Evolutionary conservation across 805 yeast species (phyloP).

Genomic region (Cyberlindnera xylosilytica): DNA sequence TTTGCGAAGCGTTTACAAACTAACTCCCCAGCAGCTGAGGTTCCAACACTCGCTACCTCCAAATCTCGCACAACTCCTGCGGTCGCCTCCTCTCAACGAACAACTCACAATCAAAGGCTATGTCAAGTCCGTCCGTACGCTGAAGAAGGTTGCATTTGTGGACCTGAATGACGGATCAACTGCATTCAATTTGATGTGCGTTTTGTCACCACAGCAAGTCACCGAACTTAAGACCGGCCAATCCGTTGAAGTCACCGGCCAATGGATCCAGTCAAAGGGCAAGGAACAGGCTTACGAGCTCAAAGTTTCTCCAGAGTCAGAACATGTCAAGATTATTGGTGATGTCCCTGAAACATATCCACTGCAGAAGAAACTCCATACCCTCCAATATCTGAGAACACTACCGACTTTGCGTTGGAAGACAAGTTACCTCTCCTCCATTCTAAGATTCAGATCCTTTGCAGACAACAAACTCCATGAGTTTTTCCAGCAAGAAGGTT

Average conservation of each 20-base stretch:
- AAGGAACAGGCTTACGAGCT: constrained; percentile 54
- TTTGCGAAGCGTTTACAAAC: no score
- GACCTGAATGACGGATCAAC: constrained; percentile 80
- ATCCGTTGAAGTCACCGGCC: constrained; percentile 41
- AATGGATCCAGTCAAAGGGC: constrained; percentile 45
- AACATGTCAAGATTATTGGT: constrained; percentile 52
- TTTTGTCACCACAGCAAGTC: constrained; percentile 39
- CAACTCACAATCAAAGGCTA: constrained; percentile 60
- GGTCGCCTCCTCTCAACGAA: constrained; percentile 29
- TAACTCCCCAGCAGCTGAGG: neutral
- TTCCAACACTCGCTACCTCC: constrained; percentile 11
- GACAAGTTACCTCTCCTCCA: constrained; percentile 58
- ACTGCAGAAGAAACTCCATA: constrained; percentile 74
- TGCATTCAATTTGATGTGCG: constrained; percentile 50
- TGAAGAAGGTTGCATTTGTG: constrained; percentile 76
- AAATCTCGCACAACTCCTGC: constrained; percentile 16
- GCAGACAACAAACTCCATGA: constrained; percentile 51
- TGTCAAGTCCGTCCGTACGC: constrained; percentile 65
- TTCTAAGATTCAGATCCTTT: constrained; percentile 69
- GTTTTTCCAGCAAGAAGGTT: constrained; percentile 53
- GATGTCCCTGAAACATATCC: constrained; percentile 65
- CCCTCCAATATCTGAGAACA: constrained; percentile 62
- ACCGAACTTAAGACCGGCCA: constrained; percentile 42
- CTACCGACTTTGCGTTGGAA: constrained; percentile 79
- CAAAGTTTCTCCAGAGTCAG: constrained; percentile 31